phyloP scores from a whole-genome alignment of 2,329 filamentous ascomycete genomes.

The Colletotrichum viniferum region DNA sequence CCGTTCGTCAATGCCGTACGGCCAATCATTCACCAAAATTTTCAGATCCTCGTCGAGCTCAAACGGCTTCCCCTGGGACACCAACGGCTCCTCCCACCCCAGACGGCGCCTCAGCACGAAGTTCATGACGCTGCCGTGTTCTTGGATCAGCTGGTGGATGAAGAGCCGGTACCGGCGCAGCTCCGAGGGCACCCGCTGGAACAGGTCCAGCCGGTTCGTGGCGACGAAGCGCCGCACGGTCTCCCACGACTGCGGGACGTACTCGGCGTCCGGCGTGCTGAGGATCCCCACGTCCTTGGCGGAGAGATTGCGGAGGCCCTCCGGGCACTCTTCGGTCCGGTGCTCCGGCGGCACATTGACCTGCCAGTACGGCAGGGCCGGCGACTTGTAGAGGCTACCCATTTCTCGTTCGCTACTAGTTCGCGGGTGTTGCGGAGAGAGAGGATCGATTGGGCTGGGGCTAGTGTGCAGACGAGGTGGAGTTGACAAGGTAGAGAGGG shows the following conservation, averaged over 20 bases:
- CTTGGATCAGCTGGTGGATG: conserved; percentile 63
- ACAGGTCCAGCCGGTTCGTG: conserved; percentile 73
- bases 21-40: conserved; percentile 91
- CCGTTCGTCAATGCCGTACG: conserved; percentile 79
- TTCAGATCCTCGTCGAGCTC: conserved; percentile 63
- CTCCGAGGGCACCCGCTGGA: conserved; percentile 78
- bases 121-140: conserved; percentile 77
- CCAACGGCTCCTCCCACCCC: conserved; percentile 57
- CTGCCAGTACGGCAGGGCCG: conserved; percentile 74
- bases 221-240: conserved; percentile 67
- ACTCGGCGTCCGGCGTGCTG: conserved; percentile 70
- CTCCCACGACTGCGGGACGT: conserved; percentile 69
- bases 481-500: not conserved
- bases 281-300: conserved; percentile 75
- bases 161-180: conserved; percentile 80
- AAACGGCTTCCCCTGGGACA: conserved; percentile 42
- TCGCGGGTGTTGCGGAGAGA: not conserved
- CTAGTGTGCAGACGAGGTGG: not conserved
- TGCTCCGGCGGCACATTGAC: conserved; percentile 72
- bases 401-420: not conserved
- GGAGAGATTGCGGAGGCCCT: conserved; percentile 66
- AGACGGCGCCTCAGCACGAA: conserved; percentile 77
- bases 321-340: conserved; percentile 71
- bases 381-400: conserved; percentile 6
- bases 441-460: not conserved